Percentiles rank a stretch among this genome's conserved stretches.
Conservation (phyloP, 345 rosid genomes). For the Barbarea vulgaris region DNA sequence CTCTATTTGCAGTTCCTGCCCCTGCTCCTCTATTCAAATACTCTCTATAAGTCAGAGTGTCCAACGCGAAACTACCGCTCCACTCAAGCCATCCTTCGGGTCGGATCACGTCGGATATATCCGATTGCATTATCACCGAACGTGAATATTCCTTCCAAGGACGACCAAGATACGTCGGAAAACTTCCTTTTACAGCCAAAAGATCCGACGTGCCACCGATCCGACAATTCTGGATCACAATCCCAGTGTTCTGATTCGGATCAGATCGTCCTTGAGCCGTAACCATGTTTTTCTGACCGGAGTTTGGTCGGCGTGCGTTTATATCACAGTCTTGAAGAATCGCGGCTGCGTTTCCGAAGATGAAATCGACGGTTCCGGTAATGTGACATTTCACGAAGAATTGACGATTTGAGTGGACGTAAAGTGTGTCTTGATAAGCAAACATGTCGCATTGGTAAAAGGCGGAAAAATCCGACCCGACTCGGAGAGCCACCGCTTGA, state of each 20-base stretch:
- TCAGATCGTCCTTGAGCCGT: slow-evolving; percentile 79
- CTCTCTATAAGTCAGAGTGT: slow-evolving; percentile 64
- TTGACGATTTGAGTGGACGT: slow-evolving; percentile 73
- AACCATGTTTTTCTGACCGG: slow-evolving; percentile 70
- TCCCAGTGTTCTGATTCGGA: slow-evolving; percentile 72
- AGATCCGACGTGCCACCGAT: slow-evolving; percentile 70
- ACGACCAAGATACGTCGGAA: slow-evolving; percentile 62
- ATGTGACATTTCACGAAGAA: slow-evolving; percentile 56
- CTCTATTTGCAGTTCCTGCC: slow-evolving; percentile 55
- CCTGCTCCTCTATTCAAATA: slow-evolving; percentile 65
- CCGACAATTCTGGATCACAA: slow-evolving; percentile 69
- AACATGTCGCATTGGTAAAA: slow-evolving; percentile 60
- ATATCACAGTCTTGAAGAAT: slow-evolving; percentile 69
- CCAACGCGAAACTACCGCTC: slow-evolving; percentile 62
- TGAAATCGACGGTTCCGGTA: slow-evolving; percentile 73
- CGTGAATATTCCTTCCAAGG: slow-evolving; percentile 74
- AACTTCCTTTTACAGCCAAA: slow-evolving; percentile 34
- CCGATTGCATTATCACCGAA: slow-evolving; percentile 65
- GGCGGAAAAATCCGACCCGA: slow-evolving; percentile 63
- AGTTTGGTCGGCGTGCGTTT: slow-evolving; percentile 63
- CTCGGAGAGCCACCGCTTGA: slow-evolving; percentile 83
- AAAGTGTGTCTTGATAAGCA: slow-evolving; percentile 84
- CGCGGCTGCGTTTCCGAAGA: slow-evolving; percentile 71
- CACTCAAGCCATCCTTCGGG: slow-evolving; percentile 74
- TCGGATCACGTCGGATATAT: slow-evolving; percentile 53